These are phyloP conservation scores for Fraxinus greggii DNA, from an alignment of 305 asterid species.

Conservation along the genomic window DNA sequence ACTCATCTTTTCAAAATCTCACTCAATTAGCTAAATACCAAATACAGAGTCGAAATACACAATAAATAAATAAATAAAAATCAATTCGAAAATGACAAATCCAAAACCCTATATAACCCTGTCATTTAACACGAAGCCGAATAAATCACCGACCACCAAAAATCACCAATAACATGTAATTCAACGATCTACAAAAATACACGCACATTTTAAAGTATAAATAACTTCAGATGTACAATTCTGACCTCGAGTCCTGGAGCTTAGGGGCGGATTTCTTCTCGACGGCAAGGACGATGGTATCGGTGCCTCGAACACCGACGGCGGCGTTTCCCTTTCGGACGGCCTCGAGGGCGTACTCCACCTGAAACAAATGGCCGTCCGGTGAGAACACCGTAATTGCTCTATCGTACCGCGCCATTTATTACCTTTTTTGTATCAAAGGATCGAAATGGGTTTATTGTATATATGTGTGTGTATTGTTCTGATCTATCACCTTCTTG, in stretches of 20 bases:
- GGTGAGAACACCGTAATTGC: constrained; percentile 97
- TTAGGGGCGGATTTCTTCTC: constrained; percentile 92
- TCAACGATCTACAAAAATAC: not conserved
- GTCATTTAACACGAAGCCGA: not conserved
- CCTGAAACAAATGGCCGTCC: constrained; percentile 92
- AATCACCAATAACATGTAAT: not conserved
- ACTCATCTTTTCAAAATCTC: not conserved
- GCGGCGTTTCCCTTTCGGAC: constrained; percentile 96
- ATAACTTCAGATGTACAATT: not conserved
- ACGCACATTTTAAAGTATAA: not conserved
- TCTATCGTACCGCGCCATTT: constrained; percentile 89
- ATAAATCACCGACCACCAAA: not conserved
- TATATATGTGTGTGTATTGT: not conserved
- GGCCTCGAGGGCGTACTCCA: constrained; percentile 95
- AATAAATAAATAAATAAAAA: not conserved
- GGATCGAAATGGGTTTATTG: not conserved
- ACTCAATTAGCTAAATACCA: not conserved
- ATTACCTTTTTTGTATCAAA: not conserved
- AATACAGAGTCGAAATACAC: not conserved
- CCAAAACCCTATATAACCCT: not conserved
- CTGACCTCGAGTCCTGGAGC: constrained; percentile 85
- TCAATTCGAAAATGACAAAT: not conserved
- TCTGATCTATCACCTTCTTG: not conserved
- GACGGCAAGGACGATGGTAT: constrained; percentile 84
- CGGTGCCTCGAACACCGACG: constrained; percentile 91